Base-by-base conservation (phyloP, 148 eudicot genomes). In the Rhododendron henanense region DNA sequence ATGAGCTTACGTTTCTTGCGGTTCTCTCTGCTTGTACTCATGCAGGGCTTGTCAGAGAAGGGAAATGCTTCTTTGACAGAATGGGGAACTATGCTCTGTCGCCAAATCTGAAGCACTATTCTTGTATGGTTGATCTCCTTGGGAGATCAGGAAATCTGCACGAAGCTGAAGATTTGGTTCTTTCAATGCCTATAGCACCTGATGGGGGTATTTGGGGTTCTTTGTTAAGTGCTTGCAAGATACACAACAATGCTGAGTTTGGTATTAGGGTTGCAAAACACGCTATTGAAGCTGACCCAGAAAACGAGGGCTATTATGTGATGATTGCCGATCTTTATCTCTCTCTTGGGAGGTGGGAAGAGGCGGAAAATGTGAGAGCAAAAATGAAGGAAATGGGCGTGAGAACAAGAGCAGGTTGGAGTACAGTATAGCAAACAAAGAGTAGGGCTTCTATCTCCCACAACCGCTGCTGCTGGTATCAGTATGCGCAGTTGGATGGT, bases 121-220 rank as follows among this genome's bases (percentile, higher is more conserved):
- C 96, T 18, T 93, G 93, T 82, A 84, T 95, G 82, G 91, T 94
- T 3, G 96, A 92, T 90, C 96, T 95, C 87, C 91, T 93, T 85
- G 95, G 93, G 44, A 88, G 91, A 81, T 88, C 93, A 48, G 96
- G 93, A 31, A 79, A 88, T 88, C 53, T 95, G 86, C 84, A 88
- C 80, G 96, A 94, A 77, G 96, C 98, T 73, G 96, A 95, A 90
- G 90, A 87, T 53, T 55, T 92, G 83, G 91, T 89, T 41, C 71
- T 84, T 44, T 93, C 93, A 16, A 95, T 95, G 94, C 94, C 94
- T 10, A 85, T 94, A 45, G 80, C 63, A 55, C 95, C 96, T n/a
- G 96, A 95, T 90, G 96, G 93, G 7, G 94, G 91, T 57, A 59
- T 95, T 35, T 95, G 96, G 94, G 94, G 95, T 73, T 85, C 94